Conservation (phyloP, 495 filamentous ascomycete genomes). For the Letharia lupina region DNA sequence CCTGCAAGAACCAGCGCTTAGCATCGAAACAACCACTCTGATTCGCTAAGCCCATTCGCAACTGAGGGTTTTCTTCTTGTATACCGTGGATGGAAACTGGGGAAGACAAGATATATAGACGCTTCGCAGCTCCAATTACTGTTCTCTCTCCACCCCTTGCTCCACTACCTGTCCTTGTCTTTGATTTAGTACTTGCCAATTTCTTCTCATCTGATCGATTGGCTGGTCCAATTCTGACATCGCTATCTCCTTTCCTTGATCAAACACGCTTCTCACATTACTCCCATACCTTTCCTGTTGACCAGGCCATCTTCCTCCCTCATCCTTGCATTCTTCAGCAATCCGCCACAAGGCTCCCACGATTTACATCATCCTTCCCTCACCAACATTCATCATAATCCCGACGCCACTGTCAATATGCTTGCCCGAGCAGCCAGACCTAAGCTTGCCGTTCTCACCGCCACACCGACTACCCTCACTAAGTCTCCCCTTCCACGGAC, state of each 20-base stretch:
- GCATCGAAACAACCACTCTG: slow-evolving; percentile 1
- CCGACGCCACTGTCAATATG: slow-evolving; percentile 28
- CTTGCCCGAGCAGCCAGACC: slow-evolving; percentile 35
- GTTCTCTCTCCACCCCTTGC: background rate
- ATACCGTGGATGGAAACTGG: slow-evolving; percentile 4
- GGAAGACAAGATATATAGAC: slow-evolving; percentile 13
- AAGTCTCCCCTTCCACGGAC: slow-evolving; percentile 43
- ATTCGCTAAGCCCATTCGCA: slow-evolving; percentile 12
- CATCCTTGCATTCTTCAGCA: background rate
- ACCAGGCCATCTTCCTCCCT: slow-evolving; percentile 2
- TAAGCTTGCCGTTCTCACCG: slow-evolving; percentile 41
- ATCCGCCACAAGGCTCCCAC: background rate
- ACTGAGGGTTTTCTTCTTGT: background rate
- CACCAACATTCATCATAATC: background rate
- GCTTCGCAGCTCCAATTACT: slow-evolving; percentile 4
- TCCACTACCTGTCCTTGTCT: slow-evolving; percentile 17
- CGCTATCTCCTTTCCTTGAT: slow-evolving; percentile 1
- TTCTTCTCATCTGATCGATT: slow-evolving; percentile 10
- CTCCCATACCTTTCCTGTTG: slow-evolving; percentile 13
- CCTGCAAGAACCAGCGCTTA: slow-evolving; percentile 17
- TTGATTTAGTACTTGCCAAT: slow-evolving; percentile 5
- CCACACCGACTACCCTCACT: slow-evolving; percentile 32
- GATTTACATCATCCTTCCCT: background rate
- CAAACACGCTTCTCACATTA: background rate
- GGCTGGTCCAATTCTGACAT: slow-evolving; percentile 22